Percentiles rank a stretch among this genome's conserved stretches.
Conservation (phyloP, 1,284 basidiomycete species). For the Takashimella koratensis region DNA sequence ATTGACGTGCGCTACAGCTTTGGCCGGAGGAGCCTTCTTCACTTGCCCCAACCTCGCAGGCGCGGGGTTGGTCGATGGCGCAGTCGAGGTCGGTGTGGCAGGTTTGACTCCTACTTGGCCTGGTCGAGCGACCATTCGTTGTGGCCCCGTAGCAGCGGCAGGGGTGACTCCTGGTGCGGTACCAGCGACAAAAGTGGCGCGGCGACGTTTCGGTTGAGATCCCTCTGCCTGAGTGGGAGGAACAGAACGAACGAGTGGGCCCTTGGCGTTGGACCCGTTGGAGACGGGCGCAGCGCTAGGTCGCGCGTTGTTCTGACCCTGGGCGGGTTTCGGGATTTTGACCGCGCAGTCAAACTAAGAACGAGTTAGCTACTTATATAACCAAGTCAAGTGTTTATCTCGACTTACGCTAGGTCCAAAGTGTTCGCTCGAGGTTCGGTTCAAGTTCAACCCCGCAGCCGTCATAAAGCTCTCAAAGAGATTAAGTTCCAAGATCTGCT, state of each 20-base stretch:
- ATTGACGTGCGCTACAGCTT: neutral
- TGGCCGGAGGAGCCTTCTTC: neutral
- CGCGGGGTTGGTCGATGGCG: neutral
- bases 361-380: slow-evolving; percentile 3
- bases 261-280: slow-evolving; percentile 16
- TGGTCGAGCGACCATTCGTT: too few relatives aligned
- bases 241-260: slow-evolving; percentile 33
- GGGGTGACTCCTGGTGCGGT: neutral
- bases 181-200: slow-evolving; percentile 32
- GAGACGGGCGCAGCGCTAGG: slow-evolving; percentile 1
- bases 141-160: too few relatives aligned
- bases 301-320: neutral
- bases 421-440: slow-evolving; percentile 29
- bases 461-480: slow-evolving; percentile 38
- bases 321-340: neutral
- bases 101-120: neutral
- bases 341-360: neutral
- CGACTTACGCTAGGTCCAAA: slow-evolving; percentile 31
- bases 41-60: neutral
- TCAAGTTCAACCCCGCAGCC: slow-evolving; percentile 33
- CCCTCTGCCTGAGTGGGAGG: slow-evolving; percentile 35
- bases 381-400: slow-evolving; percentile 12
- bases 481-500: slow-evolving; percentile 35
- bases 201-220: slow-evolving; percentile 40
- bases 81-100: neutral